Percentiles rank a stretch among this genome's conserved stretches.
phyloP scores from a whole-genome alignment of 2,329 filamentous ascomycete genomes.

The Clarireedia sp. region DNA sequence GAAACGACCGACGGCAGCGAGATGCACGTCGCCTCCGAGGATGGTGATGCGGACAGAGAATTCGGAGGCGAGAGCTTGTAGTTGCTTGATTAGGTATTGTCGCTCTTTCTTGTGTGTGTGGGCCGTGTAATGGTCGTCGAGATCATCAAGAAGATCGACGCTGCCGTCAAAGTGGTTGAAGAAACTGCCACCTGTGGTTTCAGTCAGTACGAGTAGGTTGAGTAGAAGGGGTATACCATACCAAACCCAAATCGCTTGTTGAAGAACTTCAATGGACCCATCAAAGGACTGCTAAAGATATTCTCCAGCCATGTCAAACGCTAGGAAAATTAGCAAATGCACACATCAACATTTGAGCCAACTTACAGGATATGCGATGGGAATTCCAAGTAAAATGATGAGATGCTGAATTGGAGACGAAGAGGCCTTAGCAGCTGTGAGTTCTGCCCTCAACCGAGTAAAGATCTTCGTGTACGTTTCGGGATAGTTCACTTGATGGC shows the following conservation, averaged over 20 bases:
- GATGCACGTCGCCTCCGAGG: conserved; percentile 85
- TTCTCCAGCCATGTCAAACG: conserved; percentile 96
- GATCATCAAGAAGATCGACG: conserved; percentile 83
- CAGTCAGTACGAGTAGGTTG: neutral
- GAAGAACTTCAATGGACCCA: conserved; percentile 80
- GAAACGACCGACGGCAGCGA: conserved; percentile 88
- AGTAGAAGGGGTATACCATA: conserved; percentile 22
- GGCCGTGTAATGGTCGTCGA: conserved; percentile 95
- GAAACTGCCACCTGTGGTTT: conserved; percentile 55
- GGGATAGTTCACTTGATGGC: conserved; percentile 90
- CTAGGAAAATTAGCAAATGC: conserved; percentile 29
- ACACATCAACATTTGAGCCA: conserved; percentile 22
- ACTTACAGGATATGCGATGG: conserved; percentile 71
- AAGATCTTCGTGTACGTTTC: conserved; percentile 85
- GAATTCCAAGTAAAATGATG: conserved; percentile 79
- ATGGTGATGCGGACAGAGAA: conserved; percentile 89
- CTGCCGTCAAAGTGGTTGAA: conserved; percentile 95
- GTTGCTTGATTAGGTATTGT: conserved; percentile 64
- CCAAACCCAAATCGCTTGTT: conserved; percentile 82
- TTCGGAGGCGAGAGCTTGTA: conserved; percentile 77
- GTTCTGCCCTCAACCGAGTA: conserved; percentile 63
- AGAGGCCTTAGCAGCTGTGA: conserved; percentile 55
- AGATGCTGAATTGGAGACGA: conserved; percentile 81
- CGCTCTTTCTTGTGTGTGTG: conserved; percentile 87
- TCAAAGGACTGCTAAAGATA: conserved; percentile 75